A percentile compares a stretch with the other conserved stretches of the same genome.
These are phyloP conservation scores for Fistulinella prunicolor DNA, from an alignment of 768 basidiomycete species.

Conservation along the genomic window DNA sequence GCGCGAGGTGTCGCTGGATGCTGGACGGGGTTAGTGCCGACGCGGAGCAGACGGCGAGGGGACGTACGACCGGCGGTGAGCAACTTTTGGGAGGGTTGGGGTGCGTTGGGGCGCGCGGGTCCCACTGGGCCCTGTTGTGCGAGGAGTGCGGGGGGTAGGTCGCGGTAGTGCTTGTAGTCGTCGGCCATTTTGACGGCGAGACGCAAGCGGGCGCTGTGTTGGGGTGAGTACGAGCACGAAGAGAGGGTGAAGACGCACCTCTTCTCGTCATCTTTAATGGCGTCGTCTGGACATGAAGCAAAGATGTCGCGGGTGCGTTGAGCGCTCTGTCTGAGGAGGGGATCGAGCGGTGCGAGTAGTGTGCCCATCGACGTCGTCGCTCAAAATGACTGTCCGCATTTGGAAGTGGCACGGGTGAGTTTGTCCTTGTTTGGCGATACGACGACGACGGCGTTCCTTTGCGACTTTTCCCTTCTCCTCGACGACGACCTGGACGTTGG, in stretches of 20 bases:
- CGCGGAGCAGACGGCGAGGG: background rate
- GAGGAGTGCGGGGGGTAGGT: constrained; percentile 76
- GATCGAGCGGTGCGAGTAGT: constrained; percentile 45
- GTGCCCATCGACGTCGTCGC: constrained; percentile 38
- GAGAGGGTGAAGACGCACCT: constrained; percentile 45
- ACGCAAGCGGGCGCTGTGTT: constrained; percentile 55
- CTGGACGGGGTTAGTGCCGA: constrained; percentile 20
- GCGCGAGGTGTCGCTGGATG: constrained; percentile 48
- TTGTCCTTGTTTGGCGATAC: constrained; percentile 20
- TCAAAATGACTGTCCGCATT: background rate
- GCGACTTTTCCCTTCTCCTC: no score
- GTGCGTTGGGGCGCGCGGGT: constrained; percentile 60
- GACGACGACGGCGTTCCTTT: no score
- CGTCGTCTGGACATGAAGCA: constrained; percentile 59
- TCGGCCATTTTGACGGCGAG: constrained; percentile 83
- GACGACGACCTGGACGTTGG: no score
- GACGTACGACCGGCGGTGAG: constrained; percentile 69
- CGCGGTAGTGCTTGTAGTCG: constrained; percentile 85
- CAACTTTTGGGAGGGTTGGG: constrained; percentile 52
- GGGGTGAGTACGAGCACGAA: background rate
- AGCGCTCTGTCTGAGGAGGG: constrained; percentile 59
- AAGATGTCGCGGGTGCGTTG: constrained; percentile 74
- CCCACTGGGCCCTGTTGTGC: constrained; percentile 80
- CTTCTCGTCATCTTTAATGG: constrained; percentile 62
- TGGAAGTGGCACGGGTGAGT: constrained; percentile 16